phyloP scores from a whole-genome alignment of 1,139 yeast genomes.

The Meyerozyma elateridarum region DNA sequence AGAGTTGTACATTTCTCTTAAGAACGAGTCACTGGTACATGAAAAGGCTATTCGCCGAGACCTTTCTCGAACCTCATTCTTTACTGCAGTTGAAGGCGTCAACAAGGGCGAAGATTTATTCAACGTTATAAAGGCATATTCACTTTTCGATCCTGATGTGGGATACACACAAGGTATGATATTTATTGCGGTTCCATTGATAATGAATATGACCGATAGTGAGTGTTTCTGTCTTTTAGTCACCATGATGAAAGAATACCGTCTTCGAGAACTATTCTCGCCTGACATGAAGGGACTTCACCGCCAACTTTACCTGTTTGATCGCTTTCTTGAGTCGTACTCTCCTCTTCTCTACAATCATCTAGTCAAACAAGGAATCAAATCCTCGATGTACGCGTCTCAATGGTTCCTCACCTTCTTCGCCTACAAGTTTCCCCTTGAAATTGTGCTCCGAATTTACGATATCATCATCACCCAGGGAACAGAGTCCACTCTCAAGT shows the following conservation, averaged over 20 bases:
- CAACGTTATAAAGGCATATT: slow-evolving; percentile 77
- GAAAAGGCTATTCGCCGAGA: slow-evolving; percentile 80
- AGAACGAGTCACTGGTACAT: slow-evolving; percentile 53
- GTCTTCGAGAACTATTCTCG: slow-evolving; percentile 67
- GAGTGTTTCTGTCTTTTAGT: slow-evolving; percentile 84
- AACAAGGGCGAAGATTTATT: slow-evolving; percentile 54
- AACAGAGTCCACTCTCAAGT: slow-evolving; percentile 71
- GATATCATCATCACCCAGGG: slow-evolving; percentile 90
- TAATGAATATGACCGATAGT: slow-evolving; percentile 74
- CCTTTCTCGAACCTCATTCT: slow-evolving; percentile 78
- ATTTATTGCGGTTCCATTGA: slow-evolving; percentile 78
- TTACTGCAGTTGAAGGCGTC: slow-evolving; percentile 53
- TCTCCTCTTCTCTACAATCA: slow-evolving; percentile 71
- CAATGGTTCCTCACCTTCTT: slow-evolving; percentile 95
- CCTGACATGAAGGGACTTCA: slow-evolving; percentile 95
- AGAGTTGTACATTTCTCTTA: slow-evolving; percentile 56
- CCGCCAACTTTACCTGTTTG: slow-evolving; percentile 80
- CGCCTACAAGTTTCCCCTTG: slow-evolving; percentile 88
- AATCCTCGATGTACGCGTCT: slow-evolving; percentile 89
- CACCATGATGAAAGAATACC: slow-evolving; percentile 79
- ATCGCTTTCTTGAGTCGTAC: slow-evolving; percentile 67
- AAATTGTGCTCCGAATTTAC: slow-evolving; percentile 74
- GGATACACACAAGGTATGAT: slow-evolving; percentile 99
- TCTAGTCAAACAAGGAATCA: slow-evolving; percentile 76
- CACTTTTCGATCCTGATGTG: slow-evolving; percentile 83